These are phyloP conservation scores for Pisolithus marmoratus DNA, from an alignment of 768 basidiomycete species.

Conservation along the genomic window DNA sequence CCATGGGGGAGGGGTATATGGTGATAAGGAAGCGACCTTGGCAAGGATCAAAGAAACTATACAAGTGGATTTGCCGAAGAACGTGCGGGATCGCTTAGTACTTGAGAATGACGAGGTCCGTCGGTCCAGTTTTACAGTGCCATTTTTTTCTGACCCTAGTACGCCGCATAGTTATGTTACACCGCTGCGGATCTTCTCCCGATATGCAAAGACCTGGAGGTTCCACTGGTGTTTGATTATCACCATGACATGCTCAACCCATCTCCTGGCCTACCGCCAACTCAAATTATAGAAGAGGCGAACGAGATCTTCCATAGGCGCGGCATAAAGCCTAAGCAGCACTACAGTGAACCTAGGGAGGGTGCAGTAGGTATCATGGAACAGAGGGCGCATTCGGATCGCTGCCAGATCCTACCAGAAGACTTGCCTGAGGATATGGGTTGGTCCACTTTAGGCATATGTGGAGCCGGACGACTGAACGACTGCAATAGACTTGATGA, in stretches of 20 bases:
- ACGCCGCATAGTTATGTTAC: conserved; percentile 58
- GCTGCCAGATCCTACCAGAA: conserved; percentile 62
- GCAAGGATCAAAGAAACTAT: conserved; percentile 71
- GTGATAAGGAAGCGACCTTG: conserved; percentile 69
- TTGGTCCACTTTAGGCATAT: conserved; percentile 18
- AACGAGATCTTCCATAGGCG: conserved; percentile 68
- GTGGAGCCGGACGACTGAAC: conserved; percentile 8
- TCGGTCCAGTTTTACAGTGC: neutral
- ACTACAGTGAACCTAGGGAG: conserved; percentile 84
- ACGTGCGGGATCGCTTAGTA: conserved; percentile 69
- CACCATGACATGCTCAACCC: conserved; percentile 77
- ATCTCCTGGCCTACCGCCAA: conserved; percentile 49
- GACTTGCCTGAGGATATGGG: conserved; percentile 67
- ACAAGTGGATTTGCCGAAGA: conserved; percentile 46
- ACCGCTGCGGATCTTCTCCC: conserved; percentile 86
- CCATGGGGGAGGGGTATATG: conserved; percentile 82
- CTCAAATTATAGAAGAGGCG: conserved; percentile 67
- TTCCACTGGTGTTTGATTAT: conserved; percentile 73
- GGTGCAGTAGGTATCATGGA: conserved; percentile 84
- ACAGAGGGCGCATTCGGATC: conserved; percentile 78
- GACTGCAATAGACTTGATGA: conserved; percentile 65
- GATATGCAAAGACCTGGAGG: conserved; percentile 74
- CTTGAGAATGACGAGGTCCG: conserved; percentile 92
- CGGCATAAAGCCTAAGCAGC: conserved; percentile 87
- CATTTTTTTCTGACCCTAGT: no score